phyloP scores from a whole-genome alignment of 176 grass and related monocot species.

The Oryza coarctata region DNA sequence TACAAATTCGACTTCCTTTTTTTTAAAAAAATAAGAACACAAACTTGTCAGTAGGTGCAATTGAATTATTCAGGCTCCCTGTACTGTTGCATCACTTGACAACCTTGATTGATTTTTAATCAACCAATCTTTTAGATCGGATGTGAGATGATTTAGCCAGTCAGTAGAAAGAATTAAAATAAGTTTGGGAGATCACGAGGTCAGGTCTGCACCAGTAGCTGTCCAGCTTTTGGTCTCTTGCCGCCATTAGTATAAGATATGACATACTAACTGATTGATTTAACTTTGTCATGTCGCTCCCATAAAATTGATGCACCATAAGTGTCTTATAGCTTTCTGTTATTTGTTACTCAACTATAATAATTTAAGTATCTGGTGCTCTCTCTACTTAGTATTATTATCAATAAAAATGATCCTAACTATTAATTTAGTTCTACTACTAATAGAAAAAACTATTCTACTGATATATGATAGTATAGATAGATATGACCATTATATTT shows the following conservation, averaged over 20 bases:
- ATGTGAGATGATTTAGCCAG: constrained; percentile 28
- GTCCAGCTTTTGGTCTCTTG: not conserved
- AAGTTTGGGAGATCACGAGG: constrained; percentile 20
- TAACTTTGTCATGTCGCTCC: not conserved
- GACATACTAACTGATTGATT: not conserved
- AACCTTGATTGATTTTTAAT: constrained; percentile 36
- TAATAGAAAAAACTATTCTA: too few species aligned
- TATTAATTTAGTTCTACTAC: too few species aligned
- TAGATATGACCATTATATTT: too few species aligned
- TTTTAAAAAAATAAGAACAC: not conserved
- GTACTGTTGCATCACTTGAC: constrained; percentile 28
- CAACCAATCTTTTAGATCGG: constrained; percentile 27
- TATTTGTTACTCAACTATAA: not conserved
- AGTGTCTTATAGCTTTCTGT: not conserved
- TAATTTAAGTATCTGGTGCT: too few species aligned
- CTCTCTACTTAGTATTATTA: too few species aligned
- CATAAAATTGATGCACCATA: not conserved
- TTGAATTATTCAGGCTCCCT: constrained; percentile 25
- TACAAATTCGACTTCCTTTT: constrained; percentile 22
- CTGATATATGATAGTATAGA: too few species aligned
- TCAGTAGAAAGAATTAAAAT: not conserved
- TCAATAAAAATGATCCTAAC: too few species aligned
- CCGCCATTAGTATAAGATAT: not conserved
- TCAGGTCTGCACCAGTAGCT: constrained; percentile 27
- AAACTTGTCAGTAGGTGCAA: constrained; percentile 4